Percentiles rank a stretch among this genome's conserved stretches.
These are phyloP conservation scores for Cytospora schulzeri DNA, from an alignment of 2,329 filamentous ascomycete genomes.

Conservation along the genomic window DNA sequence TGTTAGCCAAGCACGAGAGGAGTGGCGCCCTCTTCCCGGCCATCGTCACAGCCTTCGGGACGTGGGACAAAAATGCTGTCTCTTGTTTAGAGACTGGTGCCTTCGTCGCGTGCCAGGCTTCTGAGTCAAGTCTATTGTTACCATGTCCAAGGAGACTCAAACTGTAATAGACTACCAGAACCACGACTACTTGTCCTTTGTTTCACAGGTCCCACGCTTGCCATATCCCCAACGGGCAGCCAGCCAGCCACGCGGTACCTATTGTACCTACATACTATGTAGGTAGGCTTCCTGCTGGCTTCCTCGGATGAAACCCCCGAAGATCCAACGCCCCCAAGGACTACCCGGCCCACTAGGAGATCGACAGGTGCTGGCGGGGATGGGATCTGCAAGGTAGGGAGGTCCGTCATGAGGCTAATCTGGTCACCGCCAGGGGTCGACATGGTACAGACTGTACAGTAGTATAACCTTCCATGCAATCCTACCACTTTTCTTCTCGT, in stretches of 20 bases:
- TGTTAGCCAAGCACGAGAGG: neutral
- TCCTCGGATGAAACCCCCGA: neutral
- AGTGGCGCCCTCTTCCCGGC: neutral
- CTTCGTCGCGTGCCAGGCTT: neutral
- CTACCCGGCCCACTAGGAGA: conserved; percentile 3
- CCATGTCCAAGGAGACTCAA: neutral
- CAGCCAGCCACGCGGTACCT: neutral
- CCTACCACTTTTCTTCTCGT: neutral
- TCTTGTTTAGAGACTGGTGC: neutral
- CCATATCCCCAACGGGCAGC: neutral
- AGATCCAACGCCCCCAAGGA: neutral
- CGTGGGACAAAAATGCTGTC: neutral
- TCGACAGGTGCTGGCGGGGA: conserved; percentile 10
- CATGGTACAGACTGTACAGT: neutral
- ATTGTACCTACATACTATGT: too few relatives aligned
- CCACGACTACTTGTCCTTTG: neutral
- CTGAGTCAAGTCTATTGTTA: neutral
- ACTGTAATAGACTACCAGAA: neutral
- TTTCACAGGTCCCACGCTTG: neutral
- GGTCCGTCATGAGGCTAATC: conserved; percentile 4
- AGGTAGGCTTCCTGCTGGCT: neutral
- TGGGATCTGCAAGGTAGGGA: conserved; percentile 21
- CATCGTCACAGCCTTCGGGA: neutral
- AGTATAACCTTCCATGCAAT: neutral
- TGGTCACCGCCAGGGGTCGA: conserved; percentile 15